A percentile compares a stretch with the other conserved stretches of the same genome.
These are phyloP conservation scores for Coemansia sp. DNA, from an alignment of 371 early-diverging fungal species.

Conservation along the genomic window DNA sequence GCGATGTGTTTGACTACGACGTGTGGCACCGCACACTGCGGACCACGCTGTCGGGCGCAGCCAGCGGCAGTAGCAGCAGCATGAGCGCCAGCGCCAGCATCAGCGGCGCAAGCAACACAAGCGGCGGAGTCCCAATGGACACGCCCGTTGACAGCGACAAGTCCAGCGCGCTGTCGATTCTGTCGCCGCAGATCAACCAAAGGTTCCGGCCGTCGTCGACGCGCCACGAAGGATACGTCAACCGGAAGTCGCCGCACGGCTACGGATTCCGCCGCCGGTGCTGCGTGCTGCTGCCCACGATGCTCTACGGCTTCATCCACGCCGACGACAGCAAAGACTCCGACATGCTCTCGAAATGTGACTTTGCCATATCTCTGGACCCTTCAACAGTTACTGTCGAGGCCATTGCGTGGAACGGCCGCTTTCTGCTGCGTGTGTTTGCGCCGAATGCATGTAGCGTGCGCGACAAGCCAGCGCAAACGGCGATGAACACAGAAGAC, in stretches of 20 bases:
- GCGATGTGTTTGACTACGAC: constrained; percentile 37
- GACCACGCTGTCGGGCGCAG: constrained; percentile 26
- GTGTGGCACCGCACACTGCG: constrained; percentile 45
- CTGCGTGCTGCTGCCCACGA: constrained; percentile 32
- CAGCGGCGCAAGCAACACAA: constrained; percentile 34
- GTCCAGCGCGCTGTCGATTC: constrained; percentile 8
- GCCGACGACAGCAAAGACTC: constrained; percentile 34
- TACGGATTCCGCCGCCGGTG: constrained; percentile 52
- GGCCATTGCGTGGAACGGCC: constrained; percentile 49
- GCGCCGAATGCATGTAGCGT: constrained; percentile 30
- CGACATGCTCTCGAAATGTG: constrained; percentile 22
- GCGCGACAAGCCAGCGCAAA: constrained; percentile 41
- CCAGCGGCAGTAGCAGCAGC: constrained; percentile 21
- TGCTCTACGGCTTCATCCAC: constrained; percentile 37
- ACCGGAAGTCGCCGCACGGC: constrained; percentile 42
- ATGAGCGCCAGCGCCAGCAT: constrained; percentile 37
- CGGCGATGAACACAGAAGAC: constrained; percentile 29
- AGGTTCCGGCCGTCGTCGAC: constrained; percentile 22
- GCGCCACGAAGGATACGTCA: constrained; percentile 48
- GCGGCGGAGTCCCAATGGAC: constrained; percentile 20
- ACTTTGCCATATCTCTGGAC: constrained; percentile 45
- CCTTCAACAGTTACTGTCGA: constrained; percentile 35
- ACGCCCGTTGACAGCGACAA: not conserved
- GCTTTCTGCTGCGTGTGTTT: constrained; percentile 45
- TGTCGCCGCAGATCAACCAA: constrained; percentile 28